Base-by-base conservation (phyloP, 2,329 filamentous ascomycete genomes). In the Aspergillus tubingensis region DNA sequence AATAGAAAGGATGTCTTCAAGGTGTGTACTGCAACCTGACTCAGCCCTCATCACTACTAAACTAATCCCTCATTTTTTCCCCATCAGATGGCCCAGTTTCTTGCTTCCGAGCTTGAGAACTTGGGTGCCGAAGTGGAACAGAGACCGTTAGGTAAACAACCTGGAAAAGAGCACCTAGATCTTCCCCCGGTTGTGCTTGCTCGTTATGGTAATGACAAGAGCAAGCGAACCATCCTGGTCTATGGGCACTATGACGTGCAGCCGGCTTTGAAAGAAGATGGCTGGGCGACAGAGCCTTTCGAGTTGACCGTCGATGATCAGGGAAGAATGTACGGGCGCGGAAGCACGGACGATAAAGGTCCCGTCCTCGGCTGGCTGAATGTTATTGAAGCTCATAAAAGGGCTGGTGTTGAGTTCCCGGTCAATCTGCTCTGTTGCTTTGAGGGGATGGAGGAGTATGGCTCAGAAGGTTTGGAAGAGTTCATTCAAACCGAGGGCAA, bases 201-300 rank as follows among this genome's bases (percentile, higher is more conserved):
- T 53, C 89, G 95, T 68, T 98, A 98, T 77, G 93, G 95, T 68
- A 91, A 87, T 77, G 93, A 98, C 77, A 88, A 90, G 78, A 91
- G 86, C 77, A 99, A 98, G 86, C 87, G 91, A 62, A 98, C 93
- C 38, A 95, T 99, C 68, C 85, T 99, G 63, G 92, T 99, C 50
- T 99, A 99, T 74, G 95, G 95, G 51, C 95, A 99, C 83, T 99
- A 99, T 81, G 95, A 99, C 76, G 95, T 99, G 38, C 95, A 99
- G 81, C 95, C 95, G 25, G 95, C 95, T 36, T 86, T 93, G 74
- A 91, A 91, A 82, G 91, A 90, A 68, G 95, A 99, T 71, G 95
- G 95, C 66, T 99, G 95, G 95, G 88, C 89, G 57, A 97, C 94
- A 2, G 91, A 98, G 77, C 95, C 95, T 5, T 99, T 98, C 77